Conservation (phyloP, 106 monocot genomes). For the Allium sativum region DNA sequence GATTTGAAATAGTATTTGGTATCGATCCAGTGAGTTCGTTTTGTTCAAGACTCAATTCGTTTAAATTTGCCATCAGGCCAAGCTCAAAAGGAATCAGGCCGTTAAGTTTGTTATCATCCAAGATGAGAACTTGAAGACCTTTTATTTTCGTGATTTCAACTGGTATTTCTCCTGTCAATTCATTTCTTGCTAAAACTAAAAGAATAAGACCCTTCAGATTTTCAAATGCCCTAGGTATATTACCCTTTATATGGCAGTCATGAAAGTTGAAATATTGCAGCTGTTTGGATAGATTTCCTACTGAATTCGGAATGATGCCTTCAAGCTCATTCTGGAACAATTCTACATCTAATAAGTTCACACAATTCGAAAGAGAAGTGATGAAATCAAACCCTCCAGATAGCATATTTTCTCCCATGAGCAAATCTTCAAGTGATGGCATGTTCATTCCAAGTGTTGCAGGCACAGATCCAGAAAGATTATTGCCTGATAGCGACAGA, state of each 20-base stretch:
- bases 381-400: neutral
- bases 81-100: slow-evolving; percentile 11
- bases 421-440: neutral
- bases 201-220: neutral
- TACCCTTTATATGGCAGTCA: slow-evolving; percentile 4
- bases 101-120: neutral
- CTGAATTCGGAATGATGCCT: neutral
- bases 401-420: neutral
- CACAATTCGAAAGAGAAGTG: neutral
- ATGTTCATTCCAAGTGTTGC: neutral
- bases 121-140: neutral
- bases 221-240: slow-evolving; percentile 2
- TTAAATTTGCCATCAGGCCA: slow-evolving; percentile 1
- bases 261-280: neutral
- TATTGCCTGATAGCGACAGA: neutral
- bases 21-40: slow-evolving; percentile 7
- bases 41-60: neutral
- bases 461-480: slow-evolving; percentile 4
- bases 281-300: slow-evolving; percentile 8
- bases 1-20: slow-evolving; percentile 2
- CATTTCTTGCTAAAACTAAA: neutral
- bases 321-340: neutral
- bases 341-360: neutral
- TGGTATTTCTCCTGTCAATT: slow-evolving; percentile 6
- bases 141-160: neutral